Conservation (phyloP, 108 stramenopile genomes). For the Cyclotella sp. region DNA sequence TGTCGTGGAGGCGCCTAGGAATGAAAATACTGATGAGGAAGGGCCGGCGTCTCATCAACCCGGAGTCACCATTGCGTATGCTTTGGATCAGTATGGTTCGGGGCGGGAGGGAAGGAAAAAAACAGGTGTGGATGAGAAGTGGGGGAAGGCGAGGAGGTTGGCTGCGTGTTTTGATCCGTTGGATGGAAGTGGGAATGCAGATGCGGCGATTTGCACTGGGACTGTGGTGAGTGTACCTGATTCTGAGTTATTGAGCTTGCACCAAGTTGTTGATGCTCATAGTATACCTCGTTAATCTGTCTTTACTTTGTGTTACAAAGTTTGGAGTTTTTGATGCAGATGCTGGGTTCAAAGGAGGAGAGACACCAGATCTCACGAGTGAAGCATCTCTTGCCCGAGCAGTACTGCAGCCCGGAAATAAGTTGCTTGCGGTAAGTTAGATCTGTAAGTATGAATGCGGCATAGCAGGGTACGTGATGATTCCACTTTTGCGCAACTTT, state of each 20-base stretch:
- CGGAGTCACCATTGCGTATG: conserved; percentile 88
- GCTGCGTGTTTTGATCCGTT: conserved; percentile 96
- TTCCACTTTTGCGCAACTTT: not conserved
- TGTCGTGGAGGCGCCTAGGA: conserved; percentile 67
- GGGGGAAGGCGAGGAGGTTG: conserved; percentile 48
- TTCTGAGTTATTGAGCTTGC: not conserved
- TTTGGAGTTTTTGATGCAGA: conserved; percentile 93
- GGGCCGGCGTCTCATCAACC: conserved; percentile 79
- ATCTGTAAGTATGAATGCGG: not conserved
- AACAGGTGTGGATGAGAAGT: conserved; percentile 25
- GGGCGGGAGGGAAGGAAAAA: conserved; percentile 18
- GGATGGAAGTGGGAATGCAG: conserved; percentile 98
- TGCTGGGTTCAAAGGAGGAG: conserved; percentile 48
- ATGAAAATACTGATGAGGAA: conserved; percentile 45
- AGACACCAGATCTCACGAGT: conserved; percentile 34
- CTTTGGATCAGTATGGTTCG: conserved; percentile 59
- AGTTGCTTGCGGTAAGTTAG: conserved; percentile 70
- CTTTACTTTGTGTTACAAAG: conserved; percentile 1
- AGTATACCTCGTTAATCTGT: too few relatives aligned
- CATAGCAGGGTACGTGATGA: not conserved
- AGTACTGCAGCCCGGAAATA: conserved; percentile 90
- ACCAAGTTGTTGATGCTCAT: not conserved
- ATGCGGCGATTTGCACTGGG: conserved; percentile 97
- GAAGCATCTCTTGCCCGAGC: conserved; percentile 56
- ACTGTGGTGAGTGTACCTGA: conserved; percentile 69